phyloP scores from a whole-genome alignment of 371 early-diverging fungal species.

The Rhizoclosmatium hyalinum region DNA sequence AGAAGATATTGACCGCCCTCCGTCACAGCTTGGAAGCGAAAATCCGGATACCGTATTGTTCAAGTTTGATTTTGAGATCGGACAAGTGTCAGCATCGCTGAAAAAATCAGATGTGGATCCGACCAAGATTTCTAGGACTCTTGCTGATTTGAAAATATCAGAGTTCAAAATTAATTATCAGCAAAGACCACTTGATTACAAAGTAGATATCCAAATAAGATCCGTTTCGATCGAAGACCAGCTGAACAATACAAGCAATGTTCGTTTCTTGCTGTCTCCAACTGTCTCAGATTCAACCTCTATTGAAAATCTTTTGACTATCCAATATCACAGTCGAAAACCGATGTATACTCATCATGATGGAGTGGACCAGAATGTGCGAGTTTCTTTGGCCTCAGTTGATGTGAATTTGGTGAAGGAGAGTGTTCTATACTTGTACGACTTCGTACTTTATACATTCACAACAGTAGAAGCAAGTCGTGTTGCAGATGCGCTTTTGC shows the following conservation, averaged over 20 bases:
- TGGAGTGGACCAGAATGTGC: conserved; percentile 82
- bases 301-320: conserved; percentile 60
- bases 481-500: conserved; percentile 2
- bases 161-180: conserved; percentile 73
- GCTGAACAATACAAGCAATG: conserved; percentile 56
- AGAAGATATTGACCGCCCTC: conserved; percentile 31
- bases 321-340: conserved; percentile 78
- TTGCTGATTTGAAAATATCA: conserved; percentile 78
- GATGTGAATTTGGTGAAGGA: conserved; percentile 84
- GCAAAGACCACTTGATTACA: conserved; percentile 57
- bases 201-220: conserved; percentile 73
- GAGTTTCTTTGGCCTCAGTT: conserved; percentile 82
- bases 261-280: conserved; percentile 71
- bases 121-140: conserved; percentile 49
- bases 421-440: conserved; percentile 83
- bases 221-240: conserved; percentile 81
- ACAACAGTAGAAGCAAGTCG: conserved; percentile 46
- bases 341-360: conserved; percentile 81
- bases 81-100: conserved; percentile 73
- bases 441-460: conserved; percentile 88
- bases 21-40: conserved; percentile 27
- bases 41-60: conserved; percentile 56
- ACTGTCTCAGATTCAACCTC: not conserved
- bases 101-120: conserved; percentile 54
- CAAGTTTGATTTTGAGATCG: conserved; percentile 75